Evolutionary conservation across 2,329 filamentous ascomycete genomes (phyloP), one percentile per base, ranked within the genome.

Genomic region (Aspergillus sp.): DNA sequence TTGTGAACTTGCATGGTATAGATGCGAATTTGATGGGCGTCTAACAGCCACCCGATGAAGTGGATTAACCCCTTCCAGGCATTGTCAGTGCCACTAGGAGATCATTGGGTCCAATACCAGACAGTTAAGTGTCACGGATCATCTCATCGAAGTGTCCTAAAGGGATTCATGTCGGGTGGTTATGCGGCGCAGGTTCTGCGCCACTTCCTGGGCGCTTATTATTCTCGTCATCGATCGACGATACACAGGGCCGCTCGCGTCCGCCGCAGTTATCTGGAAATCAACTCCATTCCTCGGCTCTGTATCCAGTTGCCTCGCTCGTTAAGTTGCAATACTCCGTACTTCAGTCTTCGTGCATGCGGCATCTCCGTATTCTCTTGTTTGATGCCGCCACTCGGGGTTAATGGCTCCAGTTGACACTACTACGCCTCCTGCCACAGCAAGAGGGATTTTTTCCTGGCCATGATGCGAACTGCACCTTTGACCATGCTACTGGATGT

Each of bases 151-250:
- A n/a, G 9, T n/a, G 36, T 42, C 16, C 45, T 20, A 20, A 22
- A 18, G 45, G 18, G 24, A 24, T 20, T 47, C 22, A 24, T 47
- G 45, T 20, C 11, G 45, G 54, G 26, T 49, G 54, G 45, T 32
- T 55, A 39, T 32, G 39, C 54, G 54, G 54, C 54, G 54, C 49
- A 51, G 54, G 54, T 50, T 49, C 54, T 56, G 46, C 39, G 54
- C 54, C 47, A 50, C 54, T 36, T n/a, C 24, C 42, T 56, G 20
- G 53, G 53, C 54, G 47, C 54, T 45, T 22, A n/a, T 6, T 22
- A 54, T 29, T 32, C 18, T 51, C 45, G 9, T 47, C 18, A 24
- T 47, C 9, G 7, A 47, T 20, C 22, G 45, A 20, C n/a, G 12
- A 39, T 29, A 16, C 18, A 11, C 18, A 10, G 24, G 12, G 7